Percentiles rank a stretch among this genome's conserved stretches.
Conservation (phyloP, 495 filamentous ascomycete species). For the Hyaloscypha variabilis region DNA sequence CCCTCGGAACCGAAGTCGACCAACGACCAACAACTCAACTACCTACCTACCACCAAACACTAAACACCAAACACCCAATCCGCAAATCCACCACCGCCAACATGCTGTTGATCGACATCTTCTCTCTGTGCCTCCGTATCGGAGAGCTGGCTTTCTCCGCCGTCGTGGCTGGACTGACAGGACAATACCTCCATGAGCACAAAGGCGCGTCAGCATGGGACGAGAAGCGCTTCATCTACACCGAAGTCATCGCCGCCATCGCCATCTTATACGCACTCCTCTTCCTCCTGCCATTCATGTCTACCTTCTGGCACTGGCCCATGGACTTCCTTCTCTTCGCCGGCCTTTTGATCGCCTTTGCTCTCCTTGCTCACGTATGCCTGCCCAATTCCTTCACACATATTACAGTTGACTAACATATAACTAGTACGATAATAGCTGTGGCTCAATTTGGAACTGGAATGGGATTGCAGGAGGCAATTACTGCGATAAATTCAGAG, state of each 20-base stretch:
- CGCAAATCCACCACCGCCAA: constrained; percentile 9
- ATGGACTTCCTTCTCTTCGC: constrained; percentile 54
- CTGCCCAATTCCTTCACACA: not conserved
- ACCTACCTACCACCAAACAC: no score
- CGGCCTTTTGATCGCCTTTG: constrained; percentile 57
- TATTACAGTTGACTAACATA: constrained; percentile 2
- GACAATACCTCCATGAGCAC: constrained; percentile 48
- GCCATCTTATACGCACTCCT: constrained; percentile 54
- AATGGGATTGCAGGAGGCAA: constrained; percentile 38
- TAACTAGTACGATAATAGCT: constrained; percentile 44
- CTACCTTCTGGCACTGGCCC: constrained; percentile 38
- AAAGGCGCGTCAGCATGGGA: constrained; percentile 37
- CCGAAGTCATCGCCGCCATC: constrained; percentile 58
- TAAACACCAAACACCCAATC: not conserved
- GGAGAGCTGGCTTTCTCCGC: constrained; percentile 41
- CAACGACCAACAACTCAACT: not conserved
- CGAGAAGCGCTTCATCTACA: constrained; percentile 59
- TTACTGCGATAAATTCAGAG: constrained; percentile 56
- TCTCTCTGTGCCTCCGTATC: constrained; percentile 51
- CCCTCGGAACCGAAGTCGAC: not conserved
- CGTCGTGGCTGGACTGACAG: constrained; percentile 60
- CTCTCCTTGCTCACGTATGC: constrained; percentile 49
- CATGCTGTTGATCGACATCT: constrained; percentile 44
- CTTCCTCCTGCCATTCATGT: constrained; percentile 58
- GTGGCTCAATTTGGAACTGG: constrained; percentile 55